Percentiles rank a stretch among this genome's conserved stretches.
These are phyloP conservation scores for Whalleya microplaca DNA, from an alignment of 2,329 filamentous ascomycete species.

Conservation along the genomic window DNA sequence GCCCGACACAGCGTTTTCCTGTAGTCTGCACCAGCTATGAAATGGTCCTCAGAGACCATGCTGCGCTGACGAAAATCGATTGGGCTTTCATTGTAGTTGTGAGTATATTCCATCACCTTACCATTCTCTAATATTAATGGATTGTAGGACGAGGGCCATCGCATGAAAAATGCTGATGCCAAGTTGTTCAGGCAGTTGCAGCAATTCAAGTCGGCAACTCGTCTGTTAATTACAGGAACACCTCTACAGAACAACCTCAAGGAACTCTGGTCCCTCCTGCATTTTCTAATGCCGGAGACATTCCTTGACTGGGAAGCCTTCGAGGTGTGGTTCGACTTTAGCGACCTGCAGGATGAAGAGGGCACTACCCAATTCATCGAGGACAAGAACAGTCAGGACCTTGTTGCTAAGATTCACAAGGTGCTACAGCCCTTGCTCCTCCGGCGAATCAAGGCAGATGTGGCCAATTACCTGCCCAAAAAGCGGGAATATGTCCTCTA, in stretches of 20 bases:
- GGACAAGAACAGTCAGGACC: slow-evolving; percentile 74
- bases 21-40: slow-evolving; percentile 96
- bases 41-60: slow-evolving; percentile 89
- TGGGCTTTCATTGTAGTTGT: slow-evolving; percentile 99
- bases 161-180: slow-evolving; percentile 96
- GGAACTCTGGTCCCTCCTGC: slow-evolving; percentile 91
- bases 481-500: slow-evolving; percentile 97
- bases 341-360: slow-evolving; percentile 82
- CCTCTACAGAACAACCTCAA: slow-evolving; percentile 94
- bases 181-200: slow-evolving; percentile 87
- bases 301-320: slow-evolving; percentile 94
- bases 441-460: slow-evolving; percentile 88
- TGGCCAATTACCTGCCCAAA: slow-evolving; percentile 87
- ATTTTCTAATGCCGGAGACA: slow-evolving; percentile 89
- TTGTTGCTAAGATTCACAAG: slow-evolving; percentile 87
- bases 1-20: slow-evolving; percentile 71
- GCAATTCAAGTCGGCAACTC: slow-evolving; percentile 86
- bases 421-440: slow-evolving; percentile 91
- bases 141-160: slow-evolving; percentile 84
- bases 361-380: slow-evolving; percentile 78
- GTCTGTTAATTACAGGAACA: slow-evolving; percentile 91
- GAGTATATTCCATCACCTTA: slow-evolving; percentile 34
- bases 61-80: slow-evolving; percentile 78
- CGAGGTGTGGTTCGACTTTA: slow-evolving; percentile 96
- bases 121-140: slow-evolving; percentile 18